phyloP scores from a whole-genome alignment of 805 yeast genomes.

The Ogataea trehaloabstinens region DNA sequence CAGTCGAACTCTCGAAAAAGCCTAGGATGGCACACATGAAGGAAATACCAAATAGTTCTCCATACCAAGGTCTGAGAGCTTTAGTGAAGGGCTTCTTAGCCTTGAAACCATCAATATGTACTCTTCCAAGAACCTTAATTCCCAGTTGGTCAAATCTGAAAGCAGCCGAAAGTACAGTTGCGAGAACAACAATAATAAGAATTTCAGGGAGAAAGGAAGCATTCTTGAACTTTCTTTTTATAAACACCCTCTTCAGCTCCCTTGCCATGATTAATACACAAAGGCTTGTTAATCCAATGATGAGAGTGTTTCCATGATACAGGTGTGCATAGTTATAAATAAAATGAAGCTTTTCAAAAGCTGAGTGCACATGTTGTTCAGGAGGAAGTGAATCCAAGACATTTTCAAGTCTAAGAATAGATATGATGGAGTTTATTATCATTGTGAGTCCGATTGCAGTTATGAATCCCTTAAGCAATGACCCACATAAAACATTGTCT shows the following conservation, averaged over 20 bases:
- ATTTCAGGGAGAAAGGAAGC: constrained; percentile 82
- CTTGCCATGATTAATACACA: constrained; percentile 41
- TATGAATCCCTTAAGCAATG: constrained; percentile 77
- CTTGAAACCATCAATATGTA: constrained; percentile 49
- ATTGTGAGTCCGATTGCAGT: constrained; percentile 84
- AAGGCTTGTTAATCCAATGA: constrained; percentile 57
- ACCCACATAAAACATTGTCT: constrained; percentile 74
- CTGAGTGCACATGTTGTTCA: constrained; percentile 58
- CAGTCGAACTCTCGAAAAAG: constrained; percentile 90
- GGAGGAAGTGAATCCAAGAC: constrained; percentile 43
- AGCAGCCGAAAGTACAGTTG: constrained; percentile 50
- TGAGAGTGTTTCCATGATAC: constrained; percentile 57
- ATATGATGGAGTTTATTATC: constrained; percentile 71
- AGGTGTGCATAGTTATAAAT: constrained; percentile 46
- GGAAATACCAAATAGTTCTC: constrained; percentile 61
- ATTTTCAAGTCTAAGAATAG: constrained; percentile 64
- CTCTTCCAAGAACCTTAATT: constrained; percentile 68
- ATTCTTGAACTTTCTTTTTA: constrained; percentile 33
- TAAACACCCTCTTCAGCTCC: constrained; percentile 37
- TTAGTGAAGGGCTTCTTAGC: constrained; percentile 58
- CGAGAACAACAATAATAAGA: constrained; percentile 62
- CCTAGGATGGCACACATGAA: constrained; percentile 83
- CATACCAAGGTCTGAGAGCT: constrained; percentile 45
- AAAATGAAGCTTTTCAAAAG: constrained; percentile 66
- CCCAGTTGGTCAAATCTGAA: constrained; percentile 52